phyloP scores from a whole-genome alignment of 495 filamentous ascomycete genomes.

The Xylaria telfairii region DNA sequence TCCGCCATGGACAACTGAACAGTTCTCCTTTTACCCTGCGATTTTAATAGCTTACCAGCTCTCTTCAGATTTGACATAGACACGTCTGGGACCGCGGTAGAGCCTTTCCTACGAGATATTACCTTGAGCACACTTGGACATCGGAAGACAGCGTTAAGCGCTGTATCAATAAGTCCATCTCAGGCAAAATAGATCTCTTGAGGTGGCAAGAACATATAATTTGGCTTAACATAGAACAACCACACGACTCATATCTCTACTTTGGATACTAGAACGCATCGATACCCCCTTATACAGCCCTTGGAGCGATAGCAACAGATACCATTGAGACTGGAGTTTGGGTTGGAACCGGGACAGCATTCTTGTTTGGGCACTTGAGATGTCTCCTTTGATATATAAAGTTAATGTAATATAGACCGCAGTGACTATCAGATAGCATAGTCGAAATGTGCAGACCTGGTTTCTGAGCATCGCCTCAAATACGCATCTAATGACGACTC shows the following conservation, averaged over 20 bases:
- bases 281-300: background rate
- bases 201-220: background rate
- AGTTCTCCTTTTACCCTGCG: background rate
- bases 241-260: background rate
- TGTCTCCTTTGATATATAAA: background rate
- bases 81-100: background rate
- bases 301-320: background rate
- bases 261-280: background rate
- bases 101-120: slow-evolving; percentile 2
- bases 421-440: background rate
- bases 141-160: background rate
- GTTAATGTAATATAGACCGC: slow-evolving; percentile 17
- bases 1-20: background rate
- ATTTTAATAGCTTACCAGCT: background rate
- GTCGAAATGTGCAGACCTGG: background rate
- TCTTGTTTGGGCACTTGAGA: background rate
- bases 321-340: background rate
- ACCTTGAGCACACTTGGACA: background rate
- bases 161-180: background rate
- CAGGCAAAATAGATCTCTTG: background rate
- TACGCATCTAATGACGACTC: background rate
- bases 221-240: slow-evolving; percentile 1
- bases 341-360: background rate
- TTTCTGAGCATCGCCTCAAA: background rate
- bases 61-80: background rate